Conservation (phyloP, 305 asterid genomes). For the Fraxinus dipetala region DNA sequence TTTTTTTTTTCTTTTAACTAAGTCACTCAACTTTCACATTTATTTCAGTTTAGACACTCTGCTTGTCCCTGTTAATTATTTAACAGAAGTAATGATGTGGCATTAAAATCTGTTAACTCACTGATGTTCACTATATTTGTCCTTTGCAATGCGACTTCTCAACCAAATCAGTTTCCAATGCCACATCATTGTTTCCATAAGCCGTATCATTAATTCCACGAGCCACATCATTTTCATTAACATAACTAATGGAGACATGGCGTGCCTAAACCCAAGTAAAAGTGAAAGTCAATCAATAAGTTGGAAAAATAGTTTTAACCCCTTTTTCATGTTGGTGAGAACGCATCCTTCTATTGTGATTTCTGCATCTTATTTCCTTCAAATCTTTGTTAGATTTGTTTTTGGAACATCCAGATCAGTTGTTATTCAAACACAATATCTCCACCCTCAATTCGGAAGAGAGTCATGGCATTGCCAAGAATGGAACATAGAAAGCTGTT, state of each 20-base stretch:
- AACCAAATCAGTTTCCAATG: neutral
- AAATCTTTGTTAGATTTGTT: conserved; percentile 50
- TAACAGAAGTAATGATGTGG: neutral
- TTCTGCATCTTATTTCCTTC: conserved; percentile 5
- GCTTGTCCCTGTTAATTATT: neutral
- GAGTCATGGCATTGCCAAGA: conserved; percentile 59
- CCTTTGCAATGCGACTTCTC: neutral
- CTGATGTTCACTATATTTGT: neutral
- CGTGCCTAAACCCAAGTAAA: neutral
- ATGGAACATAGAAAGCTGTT: conserved; percentile 57
- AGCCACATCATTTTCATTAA: neutral
- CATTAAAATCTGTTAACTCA: neutral
- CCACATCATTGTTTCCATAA: neutral
- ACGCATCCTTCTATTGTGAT: neutral
- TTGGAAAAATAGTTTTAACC: neutral
- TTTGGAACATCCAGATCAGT: conserved; percentile 68
- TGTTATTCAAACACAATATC: conserved; percentile 73
- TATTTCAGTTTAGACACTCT: neutral
- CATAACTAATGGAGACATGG: neutral
- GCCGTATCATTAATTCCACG: neutral
- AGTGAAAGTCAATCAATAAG: neutral
- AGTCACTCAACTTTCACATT: neutral
- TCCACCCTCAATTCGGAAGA: conserved; percentile 75
- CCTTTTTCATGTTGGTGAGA: neutral
- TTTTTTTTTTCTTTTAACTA: neutral